These are phyloP conservation scores for Datisca glomerata DNA, from an alignment of 306 rosid species.

Conservation along the genomic window DNA sequence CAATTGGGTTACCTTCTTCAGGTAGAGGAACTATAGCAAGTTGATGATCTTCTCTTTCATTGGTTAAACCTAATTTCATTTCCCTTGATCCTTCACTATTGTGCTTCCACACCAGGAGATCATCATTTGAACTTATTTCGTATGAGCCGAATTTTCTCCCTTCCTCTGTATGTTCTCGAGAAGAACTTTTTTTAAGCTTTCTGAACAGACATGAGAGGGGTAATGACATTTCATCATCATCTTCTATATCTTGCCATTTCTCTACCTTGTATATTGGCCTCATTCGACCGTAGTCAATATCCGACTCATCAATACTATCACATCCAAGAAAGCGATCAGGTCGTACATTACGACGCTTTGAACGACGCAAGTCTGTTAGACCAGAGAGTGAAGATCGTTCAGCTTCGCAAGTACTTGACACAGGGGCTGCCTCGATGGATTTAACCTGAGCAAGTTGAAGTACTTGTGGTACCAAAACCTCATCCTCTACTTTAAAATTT, in stretches of 20 bases:
- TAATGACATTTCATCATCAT: conserved; percentile 48
- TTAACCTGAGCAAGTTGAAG: conserved; percentile 27
- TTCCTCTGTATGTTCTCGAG: conserved; percentile 4
- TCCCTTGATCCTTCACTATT: conserved; percentile 13
- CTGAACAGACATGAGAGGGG: conserved; percentile 45
- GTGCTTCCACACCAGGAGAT: conserved; percentile 19
- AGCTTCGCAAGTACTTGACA: conserved; percentile 16
- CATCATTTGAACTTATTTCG: conserved; percentile 5
- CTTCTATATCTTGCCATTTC: neutral
- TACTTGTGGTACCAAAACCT: conserved; percentile 29
- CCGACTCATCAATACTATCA: conserved; percentile 30
- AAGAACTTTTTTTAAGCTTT: conserved; percentile 11
- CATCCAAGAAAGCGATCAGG: conserved; percentile 84
- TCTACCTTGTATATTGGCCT: conserved; percentile 34
- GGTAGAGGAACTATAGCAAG: conserved; percentile 47
- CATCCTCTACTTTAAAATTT: conserved; percentile 42
- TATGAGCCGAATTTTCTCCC: conserved; percentile 10
- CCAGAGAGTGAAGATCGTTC: conserved; percentile 20
- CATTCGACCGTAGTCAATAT: conserved; percentile 45
- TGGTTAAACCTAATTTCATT: conserved; percentile 18
- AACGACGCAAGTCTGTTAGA: conserved; percentile 52
- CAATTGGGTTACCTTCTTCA: conserved; percentile 23
- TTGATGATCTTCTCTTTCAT: conserved; percentile 16
- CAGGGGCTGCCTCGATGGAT: conserved; percentile 10
- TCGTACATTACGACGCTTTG: conserved; percentile 69